Evolutionary conservation across 768 basidiomycete species (phyloP).

Genomic region (Chalciporus sphaerocephalus): DNA sequence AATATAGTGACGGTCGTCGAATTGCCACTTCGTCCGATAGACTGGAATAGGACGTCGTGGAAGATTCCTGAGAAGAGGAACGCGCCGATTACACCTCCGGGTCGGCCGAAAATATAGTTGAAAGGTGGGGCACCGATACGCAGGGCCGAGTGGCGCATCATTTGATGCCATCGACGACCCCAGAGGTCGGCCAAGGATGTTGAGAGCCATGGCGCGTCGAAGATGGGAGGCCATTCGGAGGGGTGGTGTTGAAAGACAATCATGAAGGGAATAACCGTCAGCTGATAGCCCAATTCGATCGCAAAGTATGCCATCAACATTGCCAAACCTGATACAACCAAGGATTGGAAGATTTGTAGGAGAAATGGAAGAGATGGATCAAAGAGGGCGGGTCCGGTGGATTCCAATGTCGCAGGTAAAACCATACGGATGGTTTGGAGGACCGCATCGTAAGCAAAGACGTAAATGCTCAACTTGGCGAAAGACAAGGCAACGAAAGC

Average conservation of each 20-base stretch:
- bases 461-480: conserved; percentile 1
- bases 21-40: conserved; percentile 50
- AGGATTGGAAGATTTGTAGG: conserved; percentile 35
- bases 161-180: conserved; percentile 63
- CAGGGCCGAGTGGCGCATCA: conserved; percentile 56
- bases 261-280: conserved; percentile 42
- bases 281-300: conserved; percentile 41
- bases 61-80: conserved; percentile 57
- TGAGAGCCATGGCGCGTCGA: conserved; percentile 51
- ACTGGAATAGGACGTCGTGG: conserved; percentile 53
- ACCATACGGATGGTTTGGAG: conserved; percentile 22
- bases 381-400: conserved; percentile 36
- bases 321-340: conserved; percentile 39
- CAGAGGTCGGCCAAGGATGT: conserved; percentile 61
- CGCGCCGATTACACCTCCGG: conserved; percentile 49
- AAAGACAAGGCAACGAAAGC: conserved; percentile 14
- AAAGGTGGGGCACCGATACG: conserved; percentile 45
- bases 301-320: conserved; percentile 43
- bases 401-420: conserved; percentile 38
- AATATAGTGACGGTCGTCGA: conserved; percentile 41
- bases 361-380: conserved; percentile 31
- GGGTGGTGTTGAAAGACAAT: conserved; percentile 44
- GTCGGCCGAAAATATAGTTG: conserved; percentile 44
- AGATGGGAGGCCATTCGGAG: conserved; percentile 59
- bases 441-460: conserved; percentile 9